Percentiles rank a stretch among this genome's conserved stretches.
phyloP scores from a whole-genome alignment of 495 filamentous ascomycete species.

The Podospora appendiculata region DNA sequence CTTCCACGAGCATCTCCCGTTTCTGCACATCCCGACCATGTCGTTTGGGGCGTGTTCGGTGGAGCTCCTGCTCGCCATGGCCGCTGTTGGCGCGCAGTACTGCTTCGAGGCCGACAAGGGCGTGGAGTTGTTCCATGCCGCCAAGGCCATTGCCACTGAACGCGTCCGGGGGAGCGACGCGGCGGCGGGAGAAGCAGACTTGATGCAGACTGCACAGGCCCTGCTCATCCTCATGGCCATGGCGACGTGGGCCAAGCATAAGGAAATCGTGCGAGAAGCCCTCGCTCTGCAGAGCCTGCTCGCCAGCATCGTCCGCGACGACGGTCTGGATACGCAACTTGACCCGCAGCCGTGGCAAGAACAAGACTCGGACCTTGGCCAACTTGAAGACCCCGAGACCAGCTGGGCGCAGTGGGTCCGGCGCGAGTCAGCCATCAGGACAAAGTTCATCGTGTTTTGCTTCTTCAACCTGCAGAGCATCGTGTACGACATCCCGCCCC shows the following conservation, averaged over 20 bases:
- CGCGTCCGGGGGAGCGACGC: conserved; percentile 1
- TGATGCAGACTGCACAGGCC: conserved; percentile 6
- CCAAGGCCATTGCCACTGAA: conserved; percentile 3
- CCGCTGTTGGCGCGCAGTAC: conserved; percentile 10
- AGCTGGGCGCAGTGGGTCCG: conserved; percentile 45
- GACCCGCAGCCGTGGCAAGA: not conserved
- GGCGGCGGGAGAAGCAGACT: not conserved
- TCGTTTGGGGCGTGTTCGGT: not conserved
- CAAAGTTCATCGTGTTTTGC: conserved; percentile 46
- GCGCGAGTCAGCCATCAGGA: conserved; percentile 41
- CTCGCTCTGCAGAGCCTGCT: conserved; percentile 4
- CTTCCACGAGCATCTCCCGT: conserved; percentile 40
- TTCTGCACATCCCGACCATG: conserved; percentile 22
- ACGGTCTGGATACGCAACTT: conserved; percentile 13
- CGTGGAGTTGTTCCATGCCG: conserved; percentile 9
- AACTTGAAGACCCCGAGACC: conserved; percentile 19
- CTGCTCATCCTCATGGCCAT: conserved; percentile 8
- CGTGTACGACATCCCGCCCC: conserved; percentile 47
- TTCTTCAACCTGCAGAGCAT: conserved; percentile 49
- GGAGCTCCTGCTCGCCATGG: conserved; percentile 9
- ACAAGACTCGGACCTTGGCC: not conserved
- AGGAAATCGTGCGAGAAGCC: conserved; percentile 1
- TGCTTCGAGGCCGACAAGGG: conserved; percentile 9
- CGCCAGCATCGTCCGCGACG: conserved; percentile 3
- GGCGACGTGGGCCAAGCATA: conserved; percentile 4